A percentile compares a stretch with the other conserved stretches of the same genome.
Evolutionary conservation across 169 alveolate genomes (phyloP).

Genomic region (Plasmodium gonderi): DNA sequence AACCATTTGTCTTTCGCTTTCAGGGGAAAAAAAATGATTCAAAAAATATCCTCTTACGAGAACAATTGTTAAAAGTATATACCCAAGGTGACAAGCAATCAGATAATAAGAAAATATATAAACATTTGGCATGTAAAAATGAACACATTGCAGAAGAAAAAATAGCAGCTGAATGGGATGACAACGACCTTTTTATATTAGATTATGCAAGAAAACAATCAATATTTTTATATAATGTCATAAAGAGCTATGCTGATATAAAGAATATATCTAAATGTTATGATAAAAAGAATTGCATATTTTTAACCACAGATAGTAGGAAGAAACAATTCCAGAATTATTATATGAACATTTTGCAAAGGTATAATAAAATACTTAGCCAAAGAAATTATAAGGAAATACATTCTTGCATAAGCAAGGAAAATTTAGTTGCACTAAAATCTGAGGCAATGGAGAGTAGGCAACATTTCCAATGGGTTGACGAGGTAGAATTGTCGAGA

Average conservation of each 20-base stretch:
- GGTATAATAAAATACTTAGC: slow-evolving; percentile 9
- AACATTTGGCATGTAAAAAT: too few species aligned
- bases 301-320: slow-evolving; percentile 6
- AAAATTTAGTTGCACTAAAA: background rate
- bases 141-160: background rate
- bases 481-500: background rate
- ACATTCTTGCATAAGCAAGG: background rate
- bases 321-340: slow-evolving; percentile 47
- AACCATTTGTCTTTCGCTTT: slow-evolving; percentile 43
- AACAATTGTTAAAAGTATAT: too few species aligned
- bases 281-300: slow-evolving; percentile 7
- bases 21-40: background rate
- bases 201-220: slow-evolving; percentile 56
- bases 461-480: background rate
- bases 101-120: too few species aligned
- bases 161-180: background rate
- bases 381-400: background rate
- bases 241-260: slow-evolving; percentile 26
- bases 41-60: background rate
- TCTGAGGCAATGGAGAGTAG: background rate
- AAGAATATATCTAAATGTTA: background rate
- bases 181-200: slow-evolving; percentile 36
- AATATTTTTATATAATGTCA: slow-evolving; percentile 25
- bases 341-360: slow-evolving; percentile 3
- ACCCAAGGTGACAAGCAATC: too few species aligned